Conservation (phyloP, 257 asterid genomes). For the Marsdenia floribunda region DNA sequence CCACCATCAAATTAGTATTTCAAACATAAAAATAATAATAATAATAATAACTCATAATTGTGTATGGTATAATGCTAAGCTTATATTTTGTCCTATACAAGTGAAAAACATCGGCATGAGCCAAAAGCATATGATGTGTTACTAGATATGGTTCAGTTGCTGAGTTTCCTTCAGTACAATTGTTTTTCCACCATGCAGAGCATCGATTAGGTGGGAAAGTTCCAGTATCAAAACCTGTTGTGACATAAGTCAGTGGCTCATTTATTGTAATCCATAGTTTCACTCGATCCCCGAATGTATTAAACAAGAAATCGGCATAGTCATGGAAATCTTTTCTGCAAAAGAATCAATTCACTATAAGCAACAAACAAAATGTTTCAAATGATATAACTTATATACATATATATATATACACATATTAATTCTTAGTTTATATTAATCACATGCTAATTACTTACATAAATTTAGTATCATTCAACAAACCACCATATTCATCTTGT, state of each 20-base stretch:
- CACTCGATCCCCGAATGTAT: constrained; percentile 6
- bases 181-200: not conserved
- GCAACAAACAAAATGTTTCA: not conserved
- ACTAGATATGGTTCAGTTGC: not conserved
- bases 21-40: too few relatives aligned
- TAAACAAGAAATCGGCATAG: not conserved
- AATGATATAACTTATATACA: not conserved
- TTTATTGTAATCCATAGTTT: constrained; percentile 9
- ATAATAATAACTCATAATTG: too few relatives aligned
- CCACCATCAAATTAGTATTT: too few relatives aligned
- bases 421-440: too few relatives aligned
- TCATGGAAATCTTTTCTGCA: constrained; percentile 1
- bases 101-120: too few relatives aligned
- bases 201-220: not conserved
- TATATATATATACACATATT: too few relatives aligned
- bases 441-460: not conserved
- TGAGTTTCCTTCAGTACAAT: constrained; percentile 4
- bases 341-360: not conserved
- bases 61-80: too few relatives aligned
- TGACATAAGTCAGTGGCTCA: not conserved
- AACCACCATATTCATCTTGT: not conserved
- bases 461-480: not conserved
- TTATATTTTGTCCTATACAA: too few relatives aligned
- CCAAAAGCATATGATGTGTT: too few relatives aligned
- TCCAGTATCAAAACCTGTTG: not conserved